These are phyloP conservation scores for Nicotiana otophora DNA, from an alignment of 257 asterid species.

Conservation along the genomic window DNA sequence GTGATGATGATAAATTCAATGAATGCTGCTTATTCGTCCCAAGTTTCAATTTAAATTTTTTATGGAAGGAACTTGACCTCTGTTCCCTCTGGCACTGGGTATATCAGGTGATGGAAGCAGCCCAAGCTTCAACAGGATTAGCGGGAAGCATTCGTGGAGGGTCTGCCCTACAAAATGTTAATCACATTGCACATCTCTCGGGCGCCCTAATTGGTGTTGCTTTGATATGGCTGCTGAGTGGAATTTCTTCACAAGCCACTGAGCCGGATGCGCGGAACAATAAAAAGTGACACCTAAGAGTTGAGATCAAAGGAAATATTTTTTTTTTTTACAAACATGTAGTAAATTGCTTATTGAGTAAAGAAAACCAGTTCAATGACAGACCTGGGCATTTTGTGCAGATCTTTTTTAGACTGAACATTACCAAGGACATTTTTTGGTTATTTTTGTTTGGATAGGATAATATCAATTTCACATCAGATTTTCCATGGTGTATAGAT, in stretches of 20 bases:
- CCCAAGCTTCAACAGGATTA: conserved; percentile 75
- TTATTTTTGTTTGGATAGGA: background rate
- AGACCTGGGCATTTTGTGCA: background rate
- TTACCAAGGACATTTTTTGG: background rate
- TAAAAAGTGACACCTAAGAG: background rate
- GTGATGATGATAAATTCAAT: background rate
- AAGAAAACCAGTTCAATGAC: background rate
- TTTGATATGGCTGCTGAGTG: conserved; percentile 72
- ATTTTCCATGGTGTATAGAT: background rate
- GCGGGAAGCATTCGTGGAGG: conserved; percentile 55
- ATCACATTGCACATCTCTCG: conserved; percentile 91
- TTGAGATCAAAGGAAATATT: background rate
- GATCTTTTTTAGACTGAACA: background rate
- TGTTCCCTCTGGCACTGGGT: background rate
- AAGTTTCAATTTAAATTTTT: background rate
- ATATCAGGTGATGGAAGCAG: conserved; percentile 94
- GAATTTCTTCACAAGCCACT: conserved; percentile 41
- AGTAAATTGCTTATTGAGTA: background rate
- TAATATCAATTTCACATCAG: background rate
- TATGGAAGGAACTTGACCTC: background rate
- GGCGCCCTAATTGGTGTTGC: conserved; percentile 87
- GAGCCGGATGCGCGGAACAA: conserved; percentile 14
- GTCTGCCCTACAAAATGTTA: conserved; percentile 55
- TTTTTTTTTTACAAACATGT: background rate
- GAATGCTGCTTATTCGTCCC: background rate